These are phyloP conservation scores for Zanthoxylum bungeanum DNA, from an alignment of 345 rosid species.

Conservation along the genomic window DNA sequence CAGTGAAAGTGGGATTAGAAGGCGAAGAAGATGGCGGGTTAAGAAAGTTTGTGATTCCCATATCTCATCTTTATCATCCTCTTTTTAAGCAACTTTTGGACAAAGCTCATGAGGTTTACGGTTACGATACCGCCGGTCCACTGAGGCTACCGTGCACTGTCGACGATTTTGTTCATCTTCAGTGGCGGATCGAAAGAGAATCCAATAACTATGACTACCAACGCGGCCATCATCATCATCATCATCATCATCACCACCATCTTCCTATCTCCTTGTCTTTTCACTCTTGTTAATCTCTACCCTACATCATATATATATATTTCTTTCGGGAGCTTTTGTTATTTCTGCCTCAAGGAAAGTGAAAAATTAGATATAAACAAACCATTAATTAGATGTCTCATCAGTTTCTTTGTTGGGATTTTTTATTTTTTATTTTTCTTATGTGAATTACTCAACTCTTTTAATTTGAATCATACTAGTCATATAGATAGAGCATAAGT, in stretches of 20 bases:
- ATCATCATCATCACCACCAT: conserved; percentile 27
- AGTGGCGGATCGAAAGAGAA: conserved; percentile 41
- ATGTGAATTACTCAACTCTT: too few species aligned
- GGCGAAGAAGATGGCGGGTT: conserved; percentile 29
- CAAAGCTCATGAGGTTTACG: conserved; percentile 38
- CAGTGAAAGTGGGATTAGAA: conserved; percentile 40
- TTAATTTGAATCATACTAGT: too few species aligned
- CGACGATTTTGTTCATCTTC: conserved; percentile 42
- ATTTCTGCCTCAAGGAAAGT: too few species aligned
- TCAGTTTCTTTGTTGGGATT: too few species aligned
- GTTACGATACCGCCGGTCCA: conserved; percentile 41
- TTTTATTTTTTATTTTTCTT: too few species aligned
- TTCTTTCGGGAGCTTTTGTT: too few species aligned
- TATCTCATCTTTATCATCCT: conserved; percentile 48
- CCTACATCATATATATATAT: too few species aligned
- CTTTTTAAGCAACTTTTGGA: conserved; percentile 39
- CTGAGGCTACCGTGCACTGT: conserved; percentile 43
- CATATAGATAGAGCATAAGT: too few species aligned
- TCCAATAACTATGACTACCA: too few species aligned
- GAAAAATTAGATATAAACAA: too few species aligned
- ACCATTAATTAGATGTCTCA: too few species aligned
- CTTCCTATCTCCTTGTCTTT: conserved; percentile 31
- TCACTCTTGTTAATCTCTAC: conserved; percentile 34
- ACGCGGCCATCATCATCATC: too few species aligned
- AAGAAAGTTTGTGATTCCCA: conserved; percentile 37